Evolutionary conservation across 225 moss, liverwort and hornwort species (phyloP).

Genomic region (Asterella californica): DNA sequence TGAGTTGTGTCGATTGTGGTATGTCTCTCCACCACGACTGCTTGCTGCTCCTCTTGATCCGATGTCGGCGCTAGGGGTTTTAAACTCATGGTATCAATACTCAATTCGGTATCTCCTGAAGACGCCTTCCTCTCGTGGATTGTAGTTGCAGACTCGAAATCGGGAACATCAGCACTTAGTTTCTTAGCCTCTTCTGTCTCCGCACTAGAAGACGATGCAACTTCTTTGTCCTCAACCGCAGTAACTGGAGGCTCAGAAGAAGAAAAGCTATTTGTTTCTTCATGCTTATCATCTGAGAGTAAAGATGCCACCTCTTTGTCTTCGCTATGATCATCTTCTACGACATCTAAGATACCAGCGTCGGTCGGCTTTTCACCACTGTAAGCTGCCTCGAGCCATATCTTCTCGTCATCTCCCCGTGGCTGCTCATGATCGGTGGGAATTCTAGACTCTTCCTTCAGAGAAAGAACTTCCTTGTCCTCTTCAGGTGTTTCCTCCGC

Average conservation of each 20-base stretch:
- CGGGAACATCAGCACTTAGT: not conserved
- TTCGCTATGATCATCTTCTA: not conserved
- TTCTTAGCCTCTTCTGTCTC: slow-evolving; percentile 22
- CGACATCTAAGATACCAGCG: not conserved
- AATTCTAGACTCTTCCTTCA: not conserved
- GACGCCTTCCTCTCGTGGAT: slow-evolving; percentile 3
- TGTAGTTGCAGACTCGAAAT: slow-evolving; percentile 4
- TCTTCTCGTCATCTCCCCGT: slow-evolving; percentile 3
- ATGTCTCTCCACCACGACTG: slow-evolving; percentile 6
- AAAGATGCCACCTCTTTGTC: slow-evolving; percentile 12
- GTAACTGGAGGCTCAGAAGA: not conserved
- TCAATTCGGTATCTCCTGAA: slow-evolving; percentile 12
- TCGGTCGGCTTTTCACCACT: not conserved
- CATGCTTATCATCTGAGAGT: slow-evolving; percentile 14
- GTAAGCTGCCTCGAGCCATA: not conserved
- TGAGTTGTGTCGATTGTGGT: slow-evolving; percentile 14
- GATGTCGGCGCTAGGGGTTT: slow-evolving; percentile 16
- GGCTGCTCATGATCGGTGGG: not conserved
- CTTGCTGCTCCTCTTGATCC: slow-evolving; percentile 1
- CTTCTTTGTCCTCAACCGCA: slow-evolving; percentile 14
- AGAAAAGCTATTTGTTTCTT: not conserved
- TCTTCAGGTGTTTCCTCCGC: slow-evolving; percentile 11
- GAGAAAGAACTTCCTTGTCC: slow-evolving; percentile 15
- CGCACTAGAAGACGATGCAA: slow-evolving; percentile 23
- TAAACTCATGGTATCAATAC: not conserved